Conservation (phyloP, 2,329 filamentous ascomycete genomes). For the Trichoderma pleuroti region DNA sequence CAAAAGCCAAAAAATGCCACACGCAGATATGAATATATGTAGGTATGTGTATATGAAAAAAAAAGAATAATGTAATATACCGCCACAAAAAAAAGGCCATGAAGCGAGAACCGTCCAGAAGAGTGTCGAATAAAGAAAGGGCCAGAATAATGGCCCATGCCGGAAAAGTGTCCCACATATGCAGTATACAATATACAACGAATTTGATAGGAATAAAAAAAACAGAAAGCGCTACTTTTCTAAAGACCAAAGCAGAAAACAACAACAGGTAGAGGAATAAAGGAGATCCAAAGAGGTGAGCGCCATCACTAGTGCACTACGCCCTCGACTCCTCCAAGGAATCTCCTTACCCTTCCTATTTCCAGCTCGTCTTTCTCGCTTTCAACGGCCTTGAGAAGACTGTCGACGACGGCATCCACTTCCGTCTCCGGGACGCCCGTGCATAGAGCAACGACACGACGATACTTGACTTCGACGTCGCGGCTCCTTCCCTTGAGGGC, state of each 20-base stretch:
- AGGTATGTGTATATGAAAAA: not conserved
- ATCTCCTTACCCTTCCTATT: conserved; percentile 71
- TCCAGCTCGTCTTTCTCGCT: conserved; percentile 77
- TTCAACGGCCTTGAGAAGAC: conserved; percentile 81
- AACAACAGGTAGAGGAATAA: not conserved
- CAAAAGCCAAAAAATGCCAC: not conserved
- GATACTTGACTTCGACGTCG: conserved; percentile 83
- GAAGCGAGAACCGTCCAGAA: not conserved
- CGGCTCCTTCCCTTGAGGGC: conserved; percentile 74
- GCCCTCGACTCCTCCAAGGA: conserved; percentile 73
- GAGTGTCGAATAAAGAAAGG: not conserved
- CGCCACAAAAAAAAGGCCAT: not conserved
- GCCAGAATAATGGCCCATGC: not conserved
- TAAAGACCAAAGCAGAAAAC: not conserved
- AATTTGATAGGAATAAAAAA: not conserved
- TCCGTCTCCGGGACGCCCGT: conserved; percentile 73
- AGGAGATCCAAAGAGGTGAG: not conserved
- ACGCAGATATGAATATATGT: not conserved
- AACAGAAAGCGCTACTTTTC: not conserved
- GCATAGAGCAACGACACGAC: conserved; percentile 82
- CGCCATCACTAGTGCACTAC: conserved; percentile 42
- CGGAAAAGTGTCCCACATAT: not conserved
- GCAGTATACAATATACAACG: not conserved
- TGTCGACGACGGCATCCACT: conserved; percentile 76
- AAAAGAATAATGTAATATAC: not conserved